Conservation (phyloP, 2,329 filamentous ascomycete species). For the Apiospora rasikravindrae region DNA sequence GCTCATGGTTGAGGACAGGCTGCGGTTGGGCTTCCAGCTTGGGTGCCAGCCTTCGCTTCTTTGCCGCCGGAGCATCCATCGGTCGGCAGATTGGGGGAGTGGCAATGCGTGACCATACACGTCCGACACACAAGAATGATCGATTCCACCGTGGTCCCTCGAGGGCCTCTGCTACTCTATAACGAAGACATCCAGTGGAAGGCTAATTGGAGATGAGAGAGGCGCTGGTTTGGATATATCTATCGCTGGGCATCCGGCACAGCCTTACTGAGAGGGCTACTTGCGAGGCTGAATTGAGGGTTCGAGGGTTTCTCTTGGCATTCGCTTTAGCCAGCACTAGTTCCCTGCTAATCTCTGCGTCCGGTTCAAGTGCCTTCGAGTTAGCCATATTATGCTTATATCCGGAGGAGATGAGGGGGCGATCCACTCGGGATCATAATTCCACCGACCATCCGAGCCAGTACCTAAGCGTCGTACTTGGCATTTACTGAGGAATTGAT, state of each 20-base stretch:
- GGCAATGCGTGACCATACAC: conserved; percentile 14
- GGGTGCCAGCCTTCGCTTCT: conserved; percentile 46
- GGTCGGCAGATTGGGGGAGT: conserved; percentile 9
- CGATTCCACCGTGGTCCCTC: conserved; percentile 18
- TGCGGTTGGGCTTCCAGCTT: conserved; percentile 41
- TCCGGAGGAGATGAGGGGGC: not conserved
- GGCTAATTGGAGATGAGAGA: not conserved
- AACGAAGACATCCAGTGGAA: not conserved
- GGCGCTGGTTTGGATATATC: conserved; percentile 6
- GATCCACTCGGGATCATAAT: conserved; percentile 11
- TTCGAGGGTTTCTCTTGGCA: conserved; percentile 16
- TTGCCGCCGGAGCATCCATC: conserved; percentile 43
- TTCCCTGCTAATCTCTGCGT: conserved; percentile 1
- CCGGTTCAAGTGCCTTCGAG: not conserved
- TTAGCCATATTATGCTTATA: conserved; percentile 13
- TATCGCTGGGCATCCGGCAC: conserved; percentile 4
- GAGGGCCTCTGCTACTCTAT: conserved; percentile 16
- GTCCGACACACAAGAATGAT: not conserved
- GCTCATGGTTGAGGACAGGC: conserved; percentile 35
- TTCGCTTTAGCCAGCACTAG: conserved; percentile 12
- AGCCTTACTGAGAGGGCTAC: conserved; percentile 21
- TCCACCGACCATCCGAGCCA: not conserved
- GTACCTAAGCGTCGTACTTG: not conserved
- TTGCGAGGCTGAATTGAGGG: conserved; percentile 18
- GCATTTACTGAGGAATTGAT: not conserved